phyloP scores from a whole-genome alignment of 352 stramenopile genomes.

The Pythium folliculosum region DNA sequence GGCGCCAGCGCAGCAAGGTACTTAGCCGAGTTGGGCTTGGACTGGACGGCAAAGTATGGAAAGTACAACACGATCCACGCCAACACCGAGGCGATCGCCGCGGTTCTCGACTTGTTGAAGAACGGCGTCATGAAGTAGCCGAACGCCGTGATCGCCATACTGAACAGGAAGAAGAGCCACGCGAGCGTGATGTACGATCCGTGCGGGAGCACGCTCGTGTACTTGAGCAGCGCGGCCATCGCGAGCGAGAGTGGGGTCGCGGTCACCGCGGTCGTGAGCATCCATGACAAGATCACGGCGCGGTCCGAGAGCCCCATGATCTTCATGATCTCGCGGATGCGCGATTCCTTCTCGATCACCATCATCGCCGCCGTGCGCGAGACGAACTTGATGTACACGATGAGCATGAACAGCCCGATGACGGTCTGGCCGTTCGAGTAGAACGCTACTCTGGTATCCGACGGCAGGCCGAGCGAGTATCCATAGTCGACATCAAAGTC shows the following conservation, averaged over 20 bases:
- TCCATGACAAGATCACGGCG: conserved; percentile 65
- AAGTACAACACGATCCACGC: conserved; percentile 74
- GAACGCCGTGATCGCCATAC: conserved; percentile 59
- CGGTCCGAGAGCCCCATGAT: conserved; percentile 91
- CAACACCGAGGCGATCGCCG: conserved; percentile 57
- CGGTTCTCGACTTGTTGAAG: conserved; percentile 68
- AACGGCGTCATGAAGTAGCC: conserved; percentile 65
- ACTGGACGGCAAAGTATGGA: conserved; percentile 60
- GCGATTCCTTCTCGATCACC: conserved; percentile 92
- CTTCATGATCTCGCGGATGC: conserved; percentile 91
- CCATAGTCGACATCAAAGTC: conserved; percentile 30
- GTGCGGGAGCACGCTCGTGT: conserved; percentile 60
- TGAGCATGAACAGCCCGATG: conserved; percentile 69
- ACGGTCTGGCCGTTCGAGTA: conserved; percentile 56
- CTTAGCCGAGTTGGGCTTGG: conserved; percentile 39
- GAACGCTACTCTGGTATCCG: conserved; percentile 55
- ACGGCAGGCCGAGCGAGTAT: conserved; percentile 39
- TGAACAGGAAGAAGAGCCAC: conserved; percentile 60
- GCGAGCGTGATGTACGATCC: conserved; percentile 27
- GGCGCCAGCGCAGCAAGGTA: conserved; percentile 55
- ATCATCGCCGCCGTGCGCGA: conserved; percentile 85
- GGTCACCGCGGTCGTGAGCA: conserved; percentile 37
- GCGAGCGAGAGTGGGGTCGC: conserved; percentile 24
- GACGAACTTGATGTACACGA: conserved; percentile 90
- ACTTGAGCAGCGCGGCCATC: conserved; percentile 32